These are phyloP conservation scores for Cladosporium sp. DNA, from an alignment of 2,329 filamentous ascomycete species.

Conservation along the genomic window DNA sequence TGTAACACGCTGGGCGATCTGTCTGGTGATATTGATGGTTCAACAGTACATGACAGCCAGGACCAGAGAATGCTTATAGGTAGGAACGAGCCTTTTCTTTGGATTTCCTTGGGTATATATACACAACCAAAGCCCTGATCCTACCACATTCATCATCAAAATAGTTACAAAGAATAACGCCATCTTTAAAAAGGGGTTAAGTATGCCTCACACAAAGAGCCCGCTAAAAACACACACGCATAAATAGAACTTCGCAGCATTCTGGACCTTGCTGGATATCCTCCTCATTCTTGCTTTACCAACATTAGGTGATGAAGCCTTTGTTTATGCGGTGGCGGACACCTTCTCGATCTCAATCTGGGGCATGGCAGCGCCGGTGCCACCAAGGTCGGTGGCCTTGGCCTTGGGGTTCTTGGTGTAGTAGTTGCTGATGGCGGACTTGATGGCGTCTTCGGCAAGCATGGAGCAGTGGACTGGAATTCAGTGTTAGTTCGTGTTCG, in stretches of 20 bases:
- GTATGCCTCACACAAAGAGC: constrained; percentile 5
- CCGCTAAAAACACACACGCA: constrained; percentile 11
- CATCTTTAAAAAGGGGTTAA: background rate
- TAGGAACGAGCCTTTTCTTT: background rate
- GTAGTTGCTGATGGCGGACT: constrained; percentile 85
- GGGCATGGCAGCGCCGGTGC: constrained; percentile 66
- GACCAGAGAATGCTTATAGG: too few species aligned
- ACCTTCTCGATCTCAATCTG: constrained; percentile 59
- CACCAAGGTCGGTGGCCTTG: constrained; percentile 69
- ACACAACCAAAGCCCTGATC: background rate
- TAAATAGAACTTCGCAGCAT: background rate
- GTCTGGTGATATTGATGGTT: too few species aligned
- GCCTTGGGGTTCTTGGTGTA: constrained; percentile 84
- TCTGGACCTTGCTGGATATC: constrained; percentile 6
- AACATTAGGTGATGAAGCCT: background rate
- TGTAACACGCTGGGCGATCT: too few species aligned
- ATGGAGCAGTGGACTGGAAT: constrained; percentile 78
- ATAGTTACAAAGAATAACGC: background rate
- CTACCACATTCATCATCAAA: background rate
- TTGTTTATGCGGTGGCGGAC: constrained; percentile 19
- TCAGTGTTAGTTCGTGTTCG: background rate
- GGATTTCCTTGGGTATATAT: constrained; percentile 11
- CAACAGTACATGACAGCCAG: too few species aligned
- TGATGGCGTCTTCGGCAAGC: constrained; percentile 89
- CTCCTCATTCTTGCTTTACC: background rate